Base-by-base conservation (phyloP, 768 basidiomycete genomes). In the Termitomyces sp. region DNA sequence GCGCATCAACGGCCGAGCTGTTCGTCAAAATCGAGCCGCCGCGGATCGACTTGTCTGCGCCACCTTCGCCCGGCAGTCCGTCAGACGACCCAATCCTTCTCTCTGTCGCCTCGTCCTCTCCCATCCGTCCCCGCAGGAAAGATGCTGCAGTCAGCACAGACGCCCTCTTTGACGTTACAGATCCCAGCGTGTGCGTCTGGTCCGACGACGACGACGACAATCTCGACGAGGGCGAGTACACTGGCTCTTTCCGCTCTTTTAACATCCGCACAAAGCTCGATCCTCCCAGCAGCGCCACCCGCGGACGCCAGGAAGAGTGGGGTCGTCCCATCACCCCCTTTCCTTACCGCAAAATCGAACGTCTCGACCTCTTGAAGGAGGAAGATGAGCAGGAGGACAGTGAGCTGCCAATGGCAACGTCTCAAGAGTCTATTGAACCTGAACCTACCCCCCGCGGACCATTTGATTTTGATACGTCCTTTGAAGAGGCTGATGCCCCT, bases 1-100 rank as follows among this genome's bases (percentile, higher is more conserved):
- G 62, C 22, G 49, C 62, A 1, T 55, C 64, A 4, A 55, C 67
- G 20, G 68, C 68, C 22, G 70, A 64, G 33, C 53, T 65, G 45
- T 16, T 60, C 31, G 64, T 84, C 57, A 92, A 91, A 77, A 81
- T 74, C 56, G 88, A 91, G 63, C 78, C 81, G 4, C 88, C 88
- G 0, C 81, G 81, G 18, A 74, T 89, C 60, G 81, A 88, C 63
- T 70, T 87, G 29, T 76, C 68, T 49, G 75, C 66, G 15, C 84
- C 85, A 4, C 77, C 83, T 63, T 83, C 86, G 8, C 90, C 90
- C 0, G 76, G 87, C 0, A 88, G 87, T 54, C 90, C 90, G 3
- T 82, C 82, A 0, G 90, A 92, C 37, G 90, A 92, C 63, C 90
- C 90, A 0, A 68, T 92, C 0, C 72, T 92, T 2, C 75, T 92